phyloP scores from a whole-genome alignment of 345 rosid species.

The Linum lewisii region DNA sequence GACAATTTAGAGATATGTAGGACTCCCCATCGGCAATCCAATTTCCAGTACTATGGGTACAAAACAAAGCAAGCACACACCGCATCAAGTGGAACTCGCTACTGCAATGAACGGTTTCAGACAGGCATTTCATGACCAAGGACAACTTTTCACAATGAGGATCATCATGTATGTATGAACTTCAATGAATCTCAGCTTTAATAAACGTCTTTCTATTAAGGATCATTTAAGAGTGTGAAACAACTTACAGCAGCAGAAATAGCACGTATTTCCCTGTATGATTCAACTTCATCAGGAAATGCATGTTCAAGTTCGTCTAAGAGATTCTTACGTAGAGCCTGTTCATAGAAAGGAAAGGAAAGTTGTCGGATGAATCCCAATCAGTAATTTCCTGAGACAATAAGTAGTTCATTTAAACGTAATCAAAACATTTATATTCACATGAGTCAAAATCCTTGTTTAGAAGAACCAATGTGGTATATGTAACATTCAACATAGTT shows the following conservation, averaged over 20 bases:
- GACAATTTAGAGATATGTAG: neutral
- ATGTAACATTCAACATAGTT: too few species aligned
- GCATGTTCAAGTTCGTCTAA: constrained; percentile 80
- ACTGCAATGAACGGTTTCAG: neutral
- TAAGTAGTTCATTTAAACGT: too few species aligned
- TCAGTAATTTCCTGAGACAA: too few species aligned
- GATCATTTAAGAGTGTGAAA: neutral
- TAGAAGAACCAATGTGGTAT: too few species aligned
- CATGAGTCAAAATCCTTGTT: too few species aligned
- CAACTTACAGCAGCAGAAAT: constrained; percentile 82
- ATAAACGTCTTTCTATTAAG: neutral
- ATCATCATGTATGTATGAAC: too few species aligned
- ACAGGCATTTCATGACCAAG: too few species aligned
- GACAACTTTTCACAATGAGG: too few species aligned
- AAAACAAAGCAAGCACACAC: neutral
- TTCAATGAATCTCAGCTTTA: too few species aligned
- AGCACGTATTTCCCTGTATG: constrained; percentile 78
- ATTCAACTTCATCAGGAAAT: constrained; percentile 86
- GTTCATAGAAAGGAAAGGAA: constrained; percentile 1
- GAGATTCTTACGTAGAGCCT: constrained; percentile 74
- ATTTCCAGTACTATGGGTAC: too few species aligned
- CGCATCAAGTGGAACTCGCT: neutral
- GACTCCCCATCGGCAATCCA: too few species aligned
- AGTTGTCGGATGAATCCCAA: neutral
- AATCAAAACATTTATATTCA: too few species aligned